Base-by-base conservation (phyloP, 2,329 filamentous ascomycete genomes). In the Botrytis porri region DNA sequence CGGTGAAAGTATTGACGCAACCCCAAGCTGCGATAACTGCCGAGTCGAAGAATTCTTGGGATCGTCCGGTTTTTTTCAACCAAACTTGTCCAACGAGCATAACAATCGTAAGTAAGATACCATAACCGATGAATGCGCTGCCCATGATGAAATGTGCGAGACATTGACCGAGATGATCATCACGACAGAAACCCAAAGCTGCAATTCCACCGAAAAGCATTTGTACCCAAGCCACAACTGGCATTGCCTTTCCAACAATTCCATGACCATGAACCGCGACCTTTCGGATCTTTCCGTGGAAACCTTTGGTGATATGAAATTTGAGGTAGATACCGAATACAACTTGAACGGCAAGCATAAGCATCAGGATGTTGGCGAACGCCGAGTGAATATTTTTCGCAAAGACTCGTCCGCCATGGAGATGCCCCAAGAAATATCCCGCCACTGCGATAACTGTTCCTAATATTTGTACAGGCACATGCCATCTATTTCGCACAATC, bases 101-200 rank as follows among this genome's bases (percentile, higher is more conserved):
- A 32, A 98, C 84, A 32, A 98, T 91, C 3, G 93, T 95, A 76
- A 99, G 87, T 54, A 97, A 81, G 71, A 98, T 92, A 41, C 93
- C 96, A 80, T 99, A 99, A 43, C 88, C 96, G 77, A 99, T 95
- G 81, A 99, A 99, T 1, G 95, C 95, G 77, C 93, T 92, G 62
- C 96, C 96, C 96, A 99, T 99, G 82, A 98, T 99, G 83, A 98
- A 99, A 82, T 99, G 96, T 1, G 96, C 96, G 60, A 93, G 84
- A 83, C 96, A 99, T 82, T 99, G 96, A 45, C 95, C 95, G 1
- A 94, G 82, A 80, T 99, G 95, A 73, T 98, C 95, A 71, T 87
- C 94, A 77, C 94, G 92, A 82, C 96, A 99, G 85, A 97, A 98
- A 35, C 96, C 96, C 72, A 97, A 86, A 6, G 93, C 87, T 0